A percentile compares a stretch with the other conserved stretches of the same genome.
Evolutionary conservation across 495 filamentous ascomycete species (phyloP).

Genomic region (Aspergillus haitiensis): DNA sequence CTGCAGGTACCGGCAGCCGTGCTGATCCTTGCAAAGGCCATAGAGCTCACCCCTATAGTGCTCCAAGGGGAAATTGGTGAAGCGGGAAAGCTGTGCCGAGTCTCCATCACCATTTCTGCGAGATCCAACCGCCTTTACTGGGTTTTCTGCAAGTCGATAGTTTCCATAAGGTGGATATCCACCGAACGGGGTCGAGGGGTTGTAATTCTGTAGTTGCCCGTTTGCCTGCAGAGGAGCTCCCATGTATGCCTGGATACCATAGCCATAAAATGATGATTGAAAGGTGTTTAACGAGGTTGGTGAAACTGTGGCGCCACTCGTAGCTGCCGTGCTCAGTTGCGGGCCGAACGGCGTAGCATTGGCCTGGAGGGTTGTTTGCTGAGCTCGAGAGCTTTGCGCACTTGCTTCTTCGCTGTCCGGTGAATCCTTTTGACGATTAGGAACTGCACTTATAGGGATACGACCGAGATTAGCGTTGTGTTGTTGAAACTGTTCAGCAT

Average conservation of each 20-base stretch:
- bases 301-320: slow-evolving; percentile 25
- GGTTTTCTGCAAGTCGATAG: slow-evolving; percentile 38
- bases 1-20: slow-evolving; percentile 93
- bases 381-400: slow-evolving; percentile 44
- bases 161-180: slow-evolving; percentile 34
- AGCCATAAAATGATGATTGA: slow-evolving; percentile 35
- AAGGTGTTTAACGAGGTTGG: slow-evolving; percentile 28
- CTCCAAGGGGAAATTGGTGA: slow-evolving; percentile 75
- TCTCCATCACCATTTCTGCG: slow-evolving; percentile 41
- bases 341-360: slow-evolving; percentile 69
- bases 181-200: slow-evolving; percentile 27
- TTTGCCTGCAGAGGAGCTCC: slow-evolving; percentile 29
- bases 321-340: slow-evolving; percentile 33
- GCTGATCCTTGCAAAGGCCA: slow-evolving; percentile 89
- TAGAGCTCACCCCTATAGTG: slow-evolving; percentile 79
- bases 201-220: slow-evolving; percentile 32
- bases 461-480: slow-evolving; percentile 81
- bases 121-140: slow-evolving; percentile 27
- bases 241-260: slow-evolving; percentile 37
- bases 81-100: slow-evolving; percentile 56
- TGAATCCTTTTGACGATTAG: slow-evolving; percentile 64
- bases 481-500: slow-evolving; percentile 77
- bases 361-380: slow-evolving; percentile 72
- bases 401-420: slow-evolving; percentile 50
- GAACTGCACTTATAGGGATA: slow-evolving; percentile 62